A percentile compares a stretch with the other conserved stretches of the same genome.
Evolutionary conservation across 2,329 filamentous ascomycete species (phyloP).

Genomic region (Pyrenophora seminiperda): DNA sequence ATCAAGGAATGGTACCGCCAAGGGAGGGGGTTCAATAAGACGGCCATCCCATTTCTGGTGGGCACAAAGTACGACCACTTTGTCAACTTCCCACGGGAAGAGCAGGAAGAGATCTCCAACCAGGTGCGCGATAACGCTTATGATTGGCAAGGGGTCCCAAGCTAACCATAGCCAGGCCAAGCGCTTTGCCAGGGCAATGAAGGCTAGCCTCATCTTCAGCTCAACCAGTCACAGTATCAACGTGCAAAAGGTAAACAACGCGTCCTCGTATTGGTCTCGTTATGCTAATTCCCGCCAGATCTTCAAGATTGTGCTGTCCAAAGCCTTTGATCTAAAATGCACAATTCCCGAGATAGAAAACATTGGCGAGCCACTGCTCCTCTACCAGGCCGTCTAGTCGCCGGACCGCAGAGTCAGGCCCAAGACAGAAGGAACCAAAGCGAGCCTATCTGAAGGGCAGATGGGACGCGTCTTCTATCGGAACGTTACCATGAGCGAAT

Average conservation of each 20-base stretch:
- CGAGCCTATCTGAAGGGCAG: constrained; percentile 19
- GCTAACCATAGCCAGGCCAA: constrained; percentile 66
- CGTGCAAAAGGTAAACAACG: constrained; percentile 81
- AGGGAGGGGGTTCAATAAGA: constrained; percentile 98
- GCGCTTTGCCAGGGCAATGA: constrained; percentile 97
- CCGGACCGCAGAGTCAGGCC: constrained; percentile 27
- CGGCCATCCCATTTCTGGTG: constrained; percentile 95
- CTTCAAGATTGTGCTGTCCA: constrained; percentile 98
- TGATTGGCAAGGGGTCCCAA: background rate
- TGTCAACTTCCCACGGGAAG: constrained; percentile 95
- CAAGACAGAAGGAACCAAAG: constrained; percentile 14
- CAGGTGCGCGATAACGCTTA: constrained; percentile 64
- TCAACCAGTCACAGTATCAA: constrained; percentile 99
- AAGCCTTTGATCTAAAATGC: constrained; percentile 98
- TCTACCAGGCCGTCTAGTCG: constrained; percentile 66
- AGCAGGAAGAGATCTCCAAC: constrained; percentile 97
- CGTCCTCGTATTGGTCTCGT: background rate
- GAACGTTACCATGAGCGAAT: constrained; percentile 45
- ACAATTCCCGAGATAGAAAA: constrained; percentile 99
- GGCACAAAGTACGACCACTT: constrained; percentile 99
- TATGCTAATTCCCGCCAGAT: constrained; percentile 67
- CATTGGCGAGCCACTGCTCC: constrained; percentile 89
- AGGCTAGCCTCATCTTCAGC: constrained; percentile 95
- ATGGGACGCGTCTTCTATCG: constrained; percentile 28
- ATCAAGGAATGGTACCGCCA: constrained; percentile 99